A percentile compares a stretch with the other conserved stretches of the same genome.
Conservation (phyloP, 2,329 filamentous ascomycete species). For the Fusarium xyrophilum region DNA sequence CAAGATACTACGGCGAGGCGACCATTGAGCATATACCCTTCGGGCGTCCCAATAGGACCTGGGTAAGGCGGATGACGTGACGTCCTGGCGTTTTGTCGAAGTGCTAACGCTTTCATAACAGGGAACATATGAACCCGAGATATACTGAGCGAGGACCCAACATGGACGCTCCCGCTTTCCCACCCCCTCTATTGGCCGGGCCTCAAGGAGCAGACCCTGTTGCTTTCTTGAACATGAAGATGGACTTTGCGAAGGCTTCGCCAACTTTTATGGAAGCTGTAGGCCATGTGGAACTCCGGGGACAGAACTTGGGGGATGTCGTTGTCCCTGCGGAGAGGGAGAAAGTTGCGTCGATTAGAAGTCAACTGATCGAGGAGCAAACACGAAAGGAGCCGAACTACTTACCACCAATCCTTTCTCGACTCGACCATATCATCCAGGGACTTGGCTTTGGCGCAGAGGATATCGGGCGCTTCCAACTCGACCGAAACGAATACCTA, state of each 20-base stretch:
- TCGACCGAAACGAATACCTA: conserved; percentile 63
- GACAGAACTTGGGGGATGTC: conserved; percentile 62
- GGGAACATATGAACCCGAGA: conserved; percentile 56
- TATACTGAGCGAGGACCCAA: conserved; percentile 59
- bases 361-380: conserved; percentile 64
- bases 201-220: conserved; percentile 57
- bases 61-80: conserved; percentile 57
- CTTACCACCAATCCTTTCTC: conserved; percentile 67
- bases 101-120: conserved; percentile 59
- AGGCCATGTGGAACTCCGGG: conserved; percentile 55
- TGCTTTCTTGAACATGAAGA: conserved; percentile 64
- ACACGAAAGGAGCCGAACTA: conserved; percentile 66
- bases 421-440: conserved; percentile 62
- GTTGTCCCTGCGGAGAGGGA: conserved; percentile 60
- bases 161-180: conserved; percentile 58
- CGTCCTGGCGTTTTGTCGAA: conserved; percentile 56
- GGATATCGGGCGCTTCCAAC: conserved; percentile 58
- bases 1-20: conserved; percentile 57
- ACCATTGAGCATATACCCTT: conserved; percentile 59
- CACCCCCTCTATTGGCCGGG: conserved; percentile 52
- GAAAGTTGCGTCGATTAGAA: conserved; percentile 58
- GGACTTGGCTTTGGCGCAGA: conserved; percentile 61
- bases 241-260: conserved; percentile 65
- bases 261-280: conserved; percentile 62
- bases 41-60: conserved; percentile 51